Conservation (phyloP, 2,329 filamentous ascomycete species). For the Penicillium griseofulvum region DNA sequence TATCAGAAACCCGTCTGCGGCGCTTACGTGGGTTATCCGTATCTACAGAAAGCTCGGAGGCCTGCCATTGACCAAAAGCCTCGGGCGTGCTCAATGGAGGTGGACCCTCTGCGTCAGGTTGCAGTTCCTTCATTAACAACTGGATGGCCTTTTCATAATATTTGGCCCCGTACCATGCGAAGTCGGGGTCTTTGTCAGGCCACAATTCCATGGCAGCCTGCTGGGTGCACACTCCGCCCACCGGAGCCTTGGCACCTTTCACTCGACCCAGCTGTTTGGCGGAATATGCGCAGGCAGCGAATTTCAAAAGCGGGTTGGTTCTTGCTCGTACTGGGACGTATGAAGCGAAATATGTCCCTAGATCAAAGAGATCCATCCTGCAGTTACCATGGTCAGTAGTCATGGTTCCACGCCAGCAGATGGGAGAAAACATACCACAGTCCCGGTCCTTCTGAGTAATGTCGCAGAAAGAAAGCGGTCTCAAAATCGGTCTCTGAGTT, state of each 20-base stretch:
- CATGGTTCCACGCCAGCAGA: background rate
- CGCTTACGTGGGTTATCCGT: conserved; percentile 46
- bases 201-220: conserved; percentile 56
- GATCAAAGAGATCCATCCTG: conserved; percentile 48
- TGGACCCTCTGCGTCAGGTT: conserved; percentile 35
- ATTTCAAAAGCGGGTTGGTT: conserved; percentile 48
- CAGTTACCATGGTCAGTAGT: conserved; percentile 12
- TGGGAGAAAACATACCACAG: conserved; percentile 48
- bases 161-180: conserved; percentile 60
- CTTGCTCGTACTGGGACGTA: conserved; percentile 59
- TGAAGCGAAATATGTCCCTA: conserved; percentile 59
- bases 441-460: conserved; percentile 60
- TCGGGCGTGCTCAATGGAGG: conserved; percentile 35
- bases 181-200: conserved; percentile 52
- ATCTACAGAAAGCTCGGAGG: conserved; percentile 31
- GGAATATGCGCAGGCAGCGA: conserved; percentile 59
- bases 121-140: conserved; percentile 49
- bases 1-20: conserved; percentile 44
- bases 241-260: conserved; percentile 51
- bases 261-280: conserved; percentile 61
- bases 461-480: conserved; percentile 58
- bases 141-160: conserved; percentile 65
- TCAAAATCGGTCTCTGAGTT: conserved; percentile 52
- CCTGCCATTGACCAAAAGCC: conserved; percentile 39
- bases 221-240: conserved; percentile 45